phyloP scores from a whole-genome alignment of 1,139 yeast species.

The Ogataea hybrid region DNA sequence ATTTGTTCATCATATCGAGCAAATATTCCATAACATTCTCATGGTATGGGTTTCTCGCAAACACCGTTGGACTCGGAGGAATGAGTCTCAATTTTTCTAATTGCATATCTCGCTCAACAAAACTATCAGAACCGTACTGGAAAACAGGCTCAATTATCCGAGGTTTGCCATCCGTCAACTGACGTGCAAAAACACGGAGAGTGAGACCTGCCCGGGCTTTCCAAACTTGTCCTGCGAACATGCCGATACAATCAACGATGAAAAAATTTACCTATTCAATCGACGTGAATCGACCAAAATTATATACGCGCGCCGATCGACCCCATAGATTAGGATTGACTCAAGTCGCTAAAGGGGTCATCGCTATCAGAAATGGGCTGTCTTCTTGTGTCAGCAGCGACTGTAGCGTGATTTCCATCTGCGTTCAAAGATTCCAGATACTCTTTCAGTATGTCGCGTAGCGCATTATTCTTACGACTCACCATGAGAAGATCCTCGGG shows the following conservation, averaged over 20 bases:
- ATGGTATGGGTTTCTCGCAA: constrained; percentile 76
- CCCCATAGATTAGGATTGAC: constrained; percentile 1
- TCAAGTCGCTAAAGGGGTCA: constrained; percentile 4
- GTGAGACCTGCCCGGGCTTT: neutral
- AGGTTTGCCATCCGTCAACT: neutral
- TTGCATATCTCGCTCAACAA: constrained; percentile 36
- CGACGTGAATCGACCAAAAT: neutral
- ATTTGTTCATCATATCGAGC: constrained; percentile 57
- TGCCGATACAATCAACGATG: constrained; percentile 1
- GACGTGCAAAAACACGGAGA: constrained; percentile 1
- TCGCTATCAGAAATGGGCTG: constrained; percentile 4
- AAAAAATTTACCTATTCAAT: constrained; percentile 4
- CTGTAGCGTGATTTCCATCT: neutral
- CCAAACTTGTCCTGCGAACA: constrained; percentile 4
- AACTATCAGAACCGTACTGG: constrained; percentile 21
- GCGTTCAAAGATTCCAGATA: constrained; percentile 10
- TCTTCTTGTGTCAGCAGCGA: no score
- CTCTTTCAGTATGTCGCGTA: constrained; percentile 44
- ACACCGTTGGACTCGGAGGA: constrained; percentile 66
- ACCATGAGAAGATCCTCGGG: constrained; percentile 57
- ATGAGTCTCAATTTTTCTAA: constrained; percentile 63
- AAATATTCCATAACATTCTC: constrained; percentile 66
- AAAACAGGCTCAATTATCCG: constrained; percentile 17
- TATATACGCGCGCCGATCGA: constrained; percentile 6
- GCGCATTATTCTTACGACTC: constrained; percentile 48